Percentiles rank a stretch among this genome's conserved stretches.
Conservation (phyloP, 2,329 filamentous ascomycete genomes). For the Lachnellula willkommii region DNA sequence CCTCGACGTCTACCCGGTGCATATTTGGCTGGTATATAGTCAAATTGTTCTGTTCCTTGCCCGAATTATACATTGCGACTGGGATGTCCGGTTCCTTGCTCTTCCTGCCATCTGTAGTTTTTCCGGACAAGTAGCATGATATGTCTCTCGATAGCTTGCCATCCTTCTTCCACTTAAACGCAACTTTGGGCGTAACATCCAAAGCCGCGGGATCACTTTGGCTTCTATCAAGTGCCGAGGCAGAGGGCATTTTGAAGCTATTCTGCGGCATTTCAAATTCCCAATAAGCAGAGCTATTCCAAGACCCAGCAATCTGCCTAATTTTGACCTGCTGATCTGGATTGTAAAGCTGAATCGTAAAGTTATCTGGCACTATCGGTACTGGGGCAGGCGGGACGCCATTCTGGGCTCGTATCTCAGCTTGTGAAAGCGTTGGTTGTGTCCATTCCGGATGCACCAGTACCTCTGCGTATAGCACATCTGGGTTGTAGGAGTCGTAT, state of each 20-base stretch:
- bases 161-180: slow-evolving; percentile 87
- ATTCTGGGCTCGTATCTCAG: slow-evolving; percentile 68
- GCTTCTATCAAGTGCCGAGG: slow-evolving; percentile 71
- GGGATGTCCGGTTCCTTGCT: slow-evolving; percentile 93
- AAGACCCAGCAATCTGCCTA: slow-evolving; percentile 65
- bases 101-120: slow-evolving; percentile 66
- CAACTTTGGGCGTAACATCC: slow-evolving; percentile 64
- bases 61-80: slow-evolving; percentile 75
- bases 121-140: slow-evolving; percentile 81
- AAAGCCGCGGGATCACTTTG: slow-evolving; percentile 52
- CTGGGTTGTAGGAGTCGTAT: slow-evolving; percentile 73
- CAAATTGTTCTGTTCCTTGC: slow-evolving; percentile 55
- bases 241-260: slow-evolving; percentile 75
- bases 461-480: slow-evolving; percentile 83
- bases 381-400: slow-evolving; percentile 60
- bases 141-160: slow-evolving; percentile 81
- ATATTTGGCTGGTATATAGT: slow-evolving; percentile 94
- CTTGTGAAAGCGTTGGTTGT: slow-evolving; percentile 73
- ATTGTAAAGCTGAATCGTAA: slow-evolving; percentile 87
- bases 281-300: slow-evolving; percentile 77
- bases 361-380: slow-evolving; percentile 70
- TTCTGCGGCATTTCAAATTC: slow-evolving; percentile 88
- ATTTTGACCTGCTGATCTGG: slow-evolving; percentile 78
- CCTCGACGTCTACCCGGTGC: slow-evolving; percentile 83
- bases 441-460: slow-evolving; percentile 80